phyloP scores from a whole-genome alignment of 768 basidiomycete genomes.

The Pisolithus orientalis region DNA sequence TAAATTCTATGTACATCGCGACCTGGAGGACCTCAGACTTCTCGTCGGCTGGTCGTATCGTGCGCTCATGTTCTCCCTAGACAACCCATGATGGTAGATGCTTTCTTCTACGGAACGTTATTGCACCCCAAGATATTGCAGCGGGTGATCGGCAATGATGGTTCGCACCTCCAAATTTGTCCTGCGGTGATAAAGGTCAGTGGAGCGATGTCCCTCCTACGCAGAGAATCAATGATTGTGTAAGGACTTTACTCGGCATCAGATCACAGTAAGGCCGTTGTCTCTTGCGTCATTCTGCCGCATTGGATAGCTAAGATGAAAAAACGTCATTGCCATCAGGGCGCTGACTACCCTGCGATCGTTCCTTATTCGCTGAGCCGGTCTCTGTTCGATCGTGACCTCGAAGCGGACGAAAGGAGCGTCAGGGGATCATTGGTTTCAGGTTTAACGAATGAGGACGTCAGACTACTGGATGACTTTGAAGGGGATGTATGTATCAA shows the following conservation, averaged over 20 bases:
- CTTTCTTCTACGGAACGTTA: constrained; percentile 89
- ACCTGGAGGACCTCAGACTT: background rate
- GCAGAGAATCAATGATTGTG: background rate
- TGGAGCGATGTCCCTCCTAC: background rate
- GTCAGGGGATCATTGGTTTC: constrained; percentile 77
- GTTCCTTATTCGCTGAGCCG: constrained; percentile 50
- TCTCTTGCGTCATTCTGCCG: background rate
- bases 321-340: constrained; percentile 25
- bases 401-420: constrained; percentile 54
- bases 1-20: too few relatives aligned
- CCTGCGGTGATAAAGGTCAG: constrained; percentile 72
- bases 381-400: constrained; percentile 40
- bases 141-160: constrained; percentile 68
- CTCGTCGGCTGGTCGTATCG: background rate
- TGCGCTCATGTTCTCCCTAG: background rate
- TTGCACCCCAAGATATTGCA: constrained; percentile 81
- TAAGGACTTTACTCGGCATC: constrained; percentile 77
- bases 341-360: constrained; percentile 80
- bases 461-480: constrained; percentile 68
- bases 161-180: constrained; percentile 55
- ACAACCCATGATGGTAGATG: constrained; percentile 29
- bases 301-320: constrained; percentile 2
- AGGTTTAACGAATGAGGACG: constrained; percentile 61
- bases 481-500: constrained; percentile 62
- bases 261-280: constrained; percentile 48